phyloP scores from a whole-genome alignment of 805 yeast species.

The Torulaspora maleeae region DNA sequence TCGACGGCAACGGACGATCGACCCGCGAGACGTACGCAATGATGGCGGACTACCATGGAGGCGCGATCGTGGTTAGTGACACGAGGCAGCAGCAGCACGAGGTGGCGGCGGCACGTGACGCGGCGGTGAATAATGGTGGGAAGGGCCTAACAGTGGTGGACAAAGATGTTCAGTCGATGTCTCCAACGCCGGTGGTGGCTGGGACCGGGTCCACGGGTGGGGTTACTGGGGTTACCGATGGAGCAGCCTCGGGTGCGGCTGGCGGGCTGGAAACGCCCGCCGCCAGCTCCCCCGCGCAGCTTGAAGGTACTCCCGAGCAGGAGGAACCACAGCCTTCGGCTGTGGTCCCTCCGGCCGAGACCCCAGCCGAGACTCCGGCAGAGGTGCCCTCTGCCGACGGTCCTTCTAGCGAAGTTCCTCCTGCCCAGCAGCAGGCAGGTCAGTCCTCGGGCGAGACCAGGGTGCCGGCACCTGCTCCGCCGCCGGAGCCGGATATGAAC shows the following conservation, averaged over 20 bases:
- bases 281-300: conserved; percentile 2
- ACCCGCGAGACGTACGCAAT: conserved; percentile 8
- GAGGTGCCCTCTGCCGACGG: neutral
- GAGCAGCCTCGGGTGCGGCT: neutral
- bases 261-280: conserved; percentile 9
- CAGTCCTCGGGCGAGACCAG: neutral
- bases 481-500: conserved; percentile 66
- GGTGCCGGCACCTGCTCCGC: conserved; percentile 70
- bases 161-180: neutral
- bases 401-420: neutral
- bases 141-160: neutral
- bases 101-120: neutral
- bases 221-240: no score
- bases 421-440: neutral
- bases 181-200: conserved; percentile 5
- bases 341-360: neutral
- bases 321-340: no score
- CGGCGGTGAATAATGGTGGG: neutral
- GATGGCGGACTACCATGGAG: conserved; percentile 13
- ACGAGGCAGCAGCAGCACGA: conserved; percentile 1
- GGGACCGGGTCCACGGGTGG: neutral
- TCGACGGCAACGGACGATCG: conserved; percentile 10
- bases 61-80: conserved; percentile 8
- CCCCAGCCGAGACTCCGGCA: neutral
- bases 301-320: neutral